Evolutionary conservation across 2,329 filamentous ascomycete species (phyloP), one percentile per base, ranked within the genome.

Genomic region (Macroventuria anomochaeta): DNA sequence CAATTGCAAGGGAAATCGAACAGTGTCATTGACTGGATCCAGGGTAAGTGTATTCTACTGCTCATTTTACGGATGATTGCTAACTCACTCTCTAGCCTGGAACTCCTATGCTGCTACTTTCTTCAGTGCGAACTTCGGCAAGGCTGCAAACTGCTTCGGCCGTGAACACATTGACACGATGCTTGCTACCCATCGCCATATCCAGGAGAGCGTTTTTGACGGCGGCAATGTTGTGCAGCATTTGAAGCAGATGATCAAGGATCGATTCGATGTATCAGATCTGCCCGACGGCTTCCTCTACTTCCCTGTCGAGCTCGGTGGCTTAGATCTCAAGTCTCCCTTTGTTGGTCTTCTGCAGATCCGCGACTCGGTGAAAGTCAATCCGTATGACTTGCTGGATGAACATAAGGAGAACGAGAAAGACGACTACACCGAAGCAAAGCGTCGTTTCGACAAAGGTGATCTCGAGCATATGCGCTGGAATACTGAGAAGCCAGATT

Each of bases 121-220:
- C 71, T 81, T 85, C 66, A 73, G 75, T 3, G 77, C 77, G 13
- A 84, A 83, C 58, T 83, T 84, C 52, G 82, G 81, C 17, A 75
- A 76, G 28, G 70, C 81, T 0, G 79, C 80, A 3, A 80, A 82
- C 48, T 84, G 81, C 57, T 82, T 81, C 48, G 81, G 82, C 0
- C 76, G 73, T 18, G 69, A 75, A 17, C 82, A 84, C 59, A 77
- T 85, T 3, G 79, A 83, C 53, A 76, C 77, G 41, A 81, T 84
- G 72, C 78, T 84, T 3, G 67, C 71, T 3, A 81, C 80, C 0
- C 80, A 83, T 57, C 68, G 77, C 15, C 79, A 75, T 23, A 81
- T 81, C 31, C 81, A 85, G 59, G 68, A 76, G 7, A 70, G 73
- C 33, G 71, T 83, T 5, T 84, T 84, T 44, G 66, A 65, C 3